A percentile compares a stretch with the other conserved stretches of the same genome.
Evolutionary conservation across 352 stramenopile species (phyloP).

Genomic region (Phytophthora boehmeriae): DNA sequence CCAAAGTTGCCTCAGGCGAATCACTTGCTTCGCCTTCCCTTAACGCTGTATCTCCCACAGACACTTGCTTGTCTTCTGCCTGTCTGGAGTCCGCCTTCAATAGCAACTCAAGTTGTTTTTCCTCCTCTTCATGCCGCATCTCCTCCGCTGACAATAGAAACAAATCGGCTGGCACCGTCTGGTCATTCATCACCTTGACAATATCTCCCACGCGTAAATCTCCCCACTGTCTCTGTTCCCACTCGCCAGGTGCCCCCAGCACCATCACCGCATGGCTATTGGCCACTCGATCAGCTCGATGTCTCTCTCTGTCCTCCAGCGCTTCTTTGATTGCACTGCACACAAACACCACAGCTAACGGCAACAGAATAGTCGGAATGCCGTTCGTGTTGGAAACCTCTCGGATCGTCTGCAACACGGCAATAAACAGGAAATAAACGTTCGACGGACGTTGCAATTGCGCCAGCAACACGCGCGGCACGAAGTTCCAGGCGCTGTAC

Average conservation of each 20-base stretch:
- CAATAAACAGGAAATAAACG: slow-evolving; percentile 89
- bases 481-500: slow-evolving; percentile 84
- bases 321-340: slow-evolving; percentile 84
- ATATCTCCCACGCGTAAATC: slow-evolving; percentile 84
- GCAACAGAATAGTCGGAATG: slow-evolving; percentile 79
- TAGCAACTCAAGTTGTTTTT: slow-evolving; percentile 13
- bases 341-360: slow-evolving; percentile 78
- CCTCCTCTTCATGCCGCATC: slow-evolving; percentile 51
- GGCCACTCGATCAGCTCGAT: slow-evolving; percentile 70
- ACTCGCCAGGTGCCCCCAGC: slow-evolving; percentile 49
- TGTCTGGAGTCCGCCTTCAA: slow-evolving; percentile 2
- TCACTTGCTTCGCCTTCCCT: not conserved
- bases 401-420: slow-evolving; percentile 80
- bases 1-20: not conserved
- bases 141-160: slow-evolving; percentile 69
- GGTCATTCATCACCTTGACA: slow-evolving; percentile 71
- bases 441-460: slow-evolving; percentile 81
- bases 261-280: slow-evolving; percentile 70
- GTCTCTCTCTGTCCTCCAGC: slow-evolving; percentile 81
- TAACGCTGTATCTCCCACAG: not conserved
- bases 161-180: slow-evolving; percentile 74
- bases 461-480: slow-evolving; percentile 70
- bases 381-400: slow-evolving; percentile 88
- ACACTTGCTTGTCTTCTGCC: slow-evolving; percentile 14
- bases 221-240: slow-evolving; percentile 60